These are phyloP conservation scores for Zhuliangozyma blackwelliae DNA, from an alignment of 1,139 yeast genomes.

Conservation along the genomic window DNA sequence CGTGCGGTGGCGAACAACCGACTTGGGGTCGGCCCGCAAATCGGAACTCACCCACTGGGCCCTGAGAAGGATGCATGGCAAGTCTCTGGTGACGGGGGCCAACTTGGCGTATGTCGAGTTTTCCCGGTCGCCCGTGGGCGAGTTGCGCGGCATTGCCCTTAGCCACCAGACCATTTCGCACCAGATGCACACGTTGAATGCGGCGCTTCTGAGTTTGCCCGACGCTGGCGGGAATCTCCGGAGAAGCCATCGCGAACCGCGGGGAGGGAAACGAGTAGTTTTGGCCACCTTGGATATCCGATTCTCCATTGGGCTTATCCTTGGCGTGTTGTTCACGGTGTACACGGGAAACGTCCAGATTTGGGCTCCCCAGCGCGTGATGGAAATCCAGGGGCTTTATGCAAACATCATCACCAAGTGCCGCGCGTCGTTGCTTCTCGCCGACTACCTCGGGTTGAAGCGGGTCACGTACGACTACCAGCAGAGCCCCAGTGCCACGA, in stretches of 20 bases:
- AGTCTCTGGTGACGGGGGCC: conserved; percentile 18
- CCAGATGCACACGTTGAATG: conserved; percentile 76
- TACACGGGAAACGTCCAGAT: conserved; percentile 80
- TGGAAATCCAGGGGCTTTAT: conserved; percentile 82
- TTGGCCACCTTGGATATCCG: conserved; percentile 82
- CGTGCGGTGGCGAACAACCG: conserved; percentile 83
- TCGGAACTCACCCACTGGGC: conserved; percentile 33
- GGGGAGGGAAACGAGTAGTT: conserved; percentile 31
- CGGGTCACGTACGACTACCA: conserved; percentile 92
- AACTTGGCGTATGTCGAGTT: conserved; percentile 93
- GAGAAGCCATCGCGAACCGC: conserved; percentile 24
- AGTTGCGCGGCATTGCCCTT: conserved; percentile 87
- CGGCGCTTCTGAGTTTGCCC: conserved; percentile 65
- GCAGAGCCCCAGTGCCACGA: conserved; percentile 79
- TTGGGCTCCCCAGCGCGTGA: conserved; percentile 73
- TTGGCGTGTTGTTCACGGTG: conserved; percentile 76
- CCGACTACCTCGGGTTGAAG: conserved; percentile 88
- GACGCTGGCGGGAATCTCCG: conserved; percentile 39
- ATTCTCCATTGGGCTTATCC: conserved; percentile 80
- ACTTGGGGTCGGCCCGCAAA: conserved; percentile 65
- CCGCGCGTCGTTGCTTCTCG: conserved; percentile 68
- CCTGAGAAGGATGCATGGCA: conserved; percentile 29
- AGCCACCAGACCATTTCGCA: conserved; percentile 84
- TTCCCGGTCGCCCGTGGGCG: conserved; percentile 86
- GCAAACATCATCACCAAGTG: conserved; percentile 74